Evolutionary conservation across 441 rosid species (phyloP), one percentile per base, ranked within the genome.

Genomic region (Erysimum cheiri): DNA sequence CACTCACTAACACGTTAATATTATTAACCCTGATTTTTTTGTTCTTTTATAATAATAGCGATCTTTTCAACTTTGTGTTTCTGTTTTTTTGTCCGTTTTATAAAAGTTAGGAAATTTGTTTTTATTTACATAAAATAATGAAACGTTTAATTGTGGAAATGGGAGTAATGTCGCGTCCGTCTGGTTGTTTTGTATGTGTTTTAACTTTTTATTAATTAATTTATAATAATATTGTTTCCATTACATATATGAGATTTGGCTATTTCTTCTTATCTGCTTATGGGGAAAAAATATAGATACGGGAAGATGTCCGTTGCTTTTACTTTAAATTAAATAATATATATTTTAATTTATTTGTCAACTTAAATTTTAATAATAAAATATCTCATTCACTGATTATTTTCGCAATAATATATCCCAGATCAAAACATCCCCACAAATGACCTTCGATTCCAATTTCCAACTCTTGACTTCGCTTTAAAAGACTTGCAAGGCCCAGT

Each of bases 1-100:
- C 79, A 75, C 71, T 75, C 79, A 70, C 79, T 64, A 70, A 62
- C 78, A 74, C 54, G 65, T 55, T 69, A 62, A 59, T 69, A 68
- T 69, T 13, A 69, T 69, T 69, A 47, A 75, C 55, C 66, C 5
- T 67, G 61, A 44, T 48, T 69, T 64, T 52, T 66, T 66, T 59
- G 15, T 17, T 62, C 32, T 60, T 69, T 55, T 22, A 63, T 75
- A 63, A 64, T 75, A 63, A 75, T 59, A 24, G 17, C 32, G 24
- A 55, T 69, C 71, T 70, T 75, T 70, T 69, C 70, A 75, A 70
- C 75, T 75, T 64, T 64, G 59, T 64, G 67, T 70, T 75, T 69
- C 71, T 57, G 67, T n/a, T 69, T 70, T 75, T 50, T 73, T 70
- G 75, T 70, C 75, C 71, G 70, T 57, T 70, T 19, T 22, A 22